Evolutionary conservation across 1,284 basidiomycete genomes (phyloP).

Genomic region (Fomitopsis schrenkii): DNA sequence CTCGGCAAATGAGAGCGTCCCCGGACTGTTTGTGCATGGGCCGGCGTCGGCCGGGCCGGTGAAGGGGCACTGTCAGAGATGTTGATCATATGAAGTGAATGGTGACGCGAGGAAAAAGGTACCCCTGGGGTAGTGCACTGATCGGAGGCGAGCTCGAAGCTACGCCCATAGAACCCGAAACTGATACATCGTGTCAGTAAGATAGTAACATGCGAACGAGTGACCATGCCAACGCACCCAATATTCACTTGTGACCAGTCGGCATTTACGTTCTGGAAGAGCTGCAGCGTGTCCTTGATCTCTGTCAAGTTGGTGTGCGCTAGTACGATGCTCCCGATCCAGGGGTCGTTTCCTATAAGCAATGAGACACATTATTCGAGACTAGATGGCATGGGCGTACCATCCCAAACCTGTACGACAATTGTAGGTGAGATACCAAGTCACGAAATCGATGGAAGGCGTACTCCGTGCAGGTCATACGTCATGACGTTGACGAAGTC

Average conservation of each 20-base stretch:
- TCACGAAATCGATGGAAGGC: not conserved
- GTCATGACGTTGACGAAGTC: slow-evolving; percentile 26
- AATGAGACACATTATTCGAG: not conserved
- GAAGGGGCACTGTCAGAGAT: slow-evolving; percentile 6
- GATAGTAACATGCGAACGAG: slow-evolving; percentile 2
- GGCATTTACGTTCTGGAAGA: slow-evolving; percentile 14
- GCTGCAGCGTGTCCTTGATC: slow-evolving; percentile 14
- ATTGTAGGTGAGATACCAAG: not conserved
- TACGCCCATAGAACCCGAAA: slow-evolving; percentile 15
- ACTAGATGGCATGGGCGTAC: not conserved
- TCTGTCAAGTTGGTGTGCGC: slow-evolving; percentile 15
- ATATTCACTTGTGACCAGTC: not conserved
- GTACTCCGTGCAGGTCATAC: slow-evolving; percentile 21
- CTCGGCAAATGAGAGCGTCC: slow-evolving; percentile 10
- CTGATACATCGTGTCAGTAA: slow-evolving; percentile 4
- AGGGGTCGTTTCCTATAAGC: not conserved
- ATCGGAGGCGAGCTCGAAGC: slow-evolving; percentile 3
- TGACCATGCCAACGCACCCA: not conserved
- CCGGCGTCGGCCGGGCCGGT: slow-evolving; percentile 5
- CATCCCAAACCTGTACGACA: not conserved
- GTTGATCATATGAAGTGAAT: not conserved
- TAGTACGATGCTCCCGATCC: slow-evolving; percentile 8
- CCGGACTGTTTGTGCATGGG: slow-evolving; percentile 10
- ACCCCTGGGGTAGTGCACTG: slow-evolving; percentile 3
- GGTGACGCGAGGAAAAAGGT: not conserved